Evolutionary conservation across 495 filamentous ascomycete species (phyloP).

Genomic region (Xylaria venustula): DNA sequence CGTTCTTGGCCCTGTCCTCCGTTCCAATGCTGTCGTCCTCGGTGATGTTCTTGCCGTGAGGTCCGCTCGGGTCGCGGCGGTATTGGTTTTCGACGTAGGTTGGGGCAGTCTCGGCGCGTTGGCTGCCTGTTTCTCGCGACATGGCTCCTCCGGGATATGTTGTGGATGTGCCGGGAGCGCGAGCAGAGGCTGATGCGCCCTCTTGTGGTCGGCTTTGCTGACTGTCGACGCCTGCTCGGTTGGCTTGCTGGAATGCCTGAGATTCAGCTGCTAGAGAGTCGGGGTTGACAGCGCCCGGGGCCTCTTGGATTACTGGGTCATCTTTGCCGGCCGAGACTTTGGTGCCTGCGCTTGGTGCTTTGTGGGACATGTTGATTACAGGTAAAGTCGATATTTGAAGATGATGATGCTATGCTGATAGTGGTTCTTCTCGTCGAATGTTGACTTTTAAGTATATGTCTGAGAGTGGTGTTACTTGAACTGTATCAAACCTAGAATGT

Average conservation of each 20-base stretch:
- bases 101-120: conserved; percentile 21
- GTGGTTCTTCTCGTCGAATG: background rate
- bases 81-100: conserved; percentile 30
- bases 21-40: conserved; percentile 37
- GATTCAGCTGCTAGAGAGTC: conserved; percentile 43
- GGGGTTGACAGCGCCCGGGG: conserved; percentile 27
- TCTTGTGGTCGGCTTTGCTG: conserved; percentile 11
- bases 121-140: conserved; percentile 6
- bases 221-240: conserved; percentile 12
- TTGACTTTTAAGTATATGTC: background rate
- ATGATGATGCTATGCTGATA: conserved; percentile 7
- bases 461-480: background rate
- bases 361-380: conserved; percentile 20
- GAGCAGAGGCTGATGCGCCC: background rate
- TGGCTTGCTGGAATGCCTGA: conserved; percentile 20
- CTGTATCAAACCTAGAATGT: background rate
- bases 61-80: conserved; percentile 18
- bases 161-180: background rate
- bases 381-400: background rate
- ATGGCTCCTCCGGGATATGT: background rate
- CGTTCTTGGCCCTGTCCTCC: conserved; percentile 25
- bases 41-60: conserved; percentile 41
- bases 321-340: conserved; percentile 28
- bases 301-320: conserved; percentile 30
- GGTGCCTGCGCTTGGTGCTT: conserved; percentile 25